Evolutionary conservation across 2,329 filamentous ascomycete species (phyloP), one percentile per base, ranked within the genome.

Genomic region (Colletotrichum ledebouriae): DNA sequence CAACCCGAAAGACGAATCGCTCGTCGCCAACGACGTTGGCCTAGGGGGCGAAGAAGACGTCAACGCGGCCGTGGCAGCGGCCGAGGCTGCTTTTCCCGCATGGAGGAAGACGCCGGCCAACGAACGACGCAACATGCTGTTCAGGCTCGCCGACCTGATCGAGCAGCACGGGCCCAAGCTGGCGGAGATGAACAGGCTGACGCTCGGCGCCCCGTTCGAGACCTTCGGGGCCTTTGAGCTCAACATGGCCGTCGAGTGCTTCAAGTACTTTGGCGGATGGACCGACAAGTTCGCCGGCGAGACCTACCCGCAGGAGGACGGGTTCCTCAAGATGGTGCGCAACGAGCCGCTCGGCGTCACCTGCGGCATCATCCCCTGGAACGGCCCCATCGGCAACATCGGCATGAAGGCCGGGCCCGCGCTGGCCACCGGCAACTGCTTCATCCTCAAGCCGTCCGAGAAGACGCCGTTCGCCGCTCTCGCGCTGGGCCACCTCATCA

Each of bases 21-120:
- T 86, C 10, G 79, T 88, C 2, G 80, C 83, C n/a, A 77, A 85
- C 66, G 80, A 85, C 49, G 80, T 87, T 13, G 75, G 77, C 9
- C 71, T 83, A 4, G 81, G 81, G n/a, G 81, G 80, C n/a, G 76
- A 80, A 58, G 74, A 79, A 12, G 83, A 85, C 72, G 82, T 84
- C 34, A 80, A 87, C 59, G 74, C 75, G 5, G 84, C 84, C 2
- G 83, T 87, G 4, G 79, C 77, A 10, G 82, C 83, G 4, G 85
- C 84, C 1, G 79, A 84, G 53, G 79, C 79, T 4, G 85, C 85
- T 0, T 85, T 84, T 67, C 79, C 79, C 10, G 75, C 71, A 20
- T 83, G 83, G 82, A 77, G 74, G 56, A 78, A 77, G 37, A 74
- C 82, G 1, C 72, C 76, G 0, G 76, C 79, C 5, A 71, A 71